phyloP scores from a whole-genome alignment of 805 yeast genomes.

The Wickerhamomyces xylosicus region DNA sequence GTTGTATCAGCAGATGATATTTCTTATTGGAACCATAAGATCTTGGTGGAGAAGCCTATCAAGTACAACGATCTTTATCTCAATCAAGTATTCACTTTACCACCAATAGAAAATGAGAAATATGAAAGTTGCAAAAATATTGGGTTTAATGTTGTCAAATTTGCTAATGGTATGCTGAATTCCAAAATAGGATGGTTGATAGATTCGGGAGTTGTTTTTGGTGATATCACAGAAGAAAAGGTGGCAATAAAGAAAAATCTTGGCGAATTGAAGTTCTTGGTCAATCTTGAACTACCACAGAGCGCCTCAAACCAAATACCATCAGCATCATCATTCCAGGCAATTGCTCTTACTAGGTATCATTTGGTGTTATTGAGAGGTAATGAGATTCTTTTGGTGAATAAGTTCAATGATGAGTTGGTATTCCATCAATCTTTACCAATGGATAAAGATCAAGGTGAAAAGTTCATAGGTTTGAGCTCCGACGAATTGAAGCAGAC shows the following conservation, averaged over 20 bases:
- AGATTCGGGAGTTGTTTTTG: conserved; percentile 35
- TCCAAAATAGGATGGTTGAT: conserved; percentile 36
- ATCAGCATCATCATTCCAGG: conserved; percentile 20
- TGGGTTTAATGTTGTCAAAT: no score
- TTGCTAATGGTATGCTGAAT: no score
- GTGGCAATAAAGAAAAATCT: conserved; percentile 14
- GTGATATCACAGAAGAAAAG: conserved; percentile 20
- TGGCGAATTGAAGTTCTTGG: conserved; percentile 26
- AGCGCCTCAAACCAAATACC: conserved; percentile 16
- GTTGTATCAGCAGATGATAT: conserved; percentile 22
- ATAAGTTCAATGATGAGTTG: conserved; percentile 39
- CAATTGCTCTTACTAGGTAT: conserved; percentile 34
- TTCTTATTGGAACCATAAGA: conserved; percentile 17
- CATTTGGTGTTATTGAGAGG: conserved; percentile 41
- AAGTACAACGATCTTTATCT: conserved; percentile 15
- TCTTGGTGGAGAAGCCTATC: conserved; percentile 7
- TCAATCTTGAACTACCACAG: conserved; percentile 29
- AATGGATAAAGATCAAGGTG: conserved; percentile 20
- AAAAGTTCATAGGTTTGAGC: conserved; percentile 33
- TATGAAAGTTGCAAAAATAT: conserved; percentile 21
- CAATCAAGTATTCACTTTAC: conserved; percentile 11
- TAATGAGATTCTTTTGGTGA: conserved; percentile 31
- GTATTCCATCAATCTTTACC: conserved; percentile 33
- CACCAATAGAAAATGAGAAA: conserved; percentile 26
- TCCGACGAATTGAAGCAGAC: conserved; percentile 45